Conservation (phyloP, 495 filamentous ascomycete genomes). For the Haplographium delicatum region DNA sequence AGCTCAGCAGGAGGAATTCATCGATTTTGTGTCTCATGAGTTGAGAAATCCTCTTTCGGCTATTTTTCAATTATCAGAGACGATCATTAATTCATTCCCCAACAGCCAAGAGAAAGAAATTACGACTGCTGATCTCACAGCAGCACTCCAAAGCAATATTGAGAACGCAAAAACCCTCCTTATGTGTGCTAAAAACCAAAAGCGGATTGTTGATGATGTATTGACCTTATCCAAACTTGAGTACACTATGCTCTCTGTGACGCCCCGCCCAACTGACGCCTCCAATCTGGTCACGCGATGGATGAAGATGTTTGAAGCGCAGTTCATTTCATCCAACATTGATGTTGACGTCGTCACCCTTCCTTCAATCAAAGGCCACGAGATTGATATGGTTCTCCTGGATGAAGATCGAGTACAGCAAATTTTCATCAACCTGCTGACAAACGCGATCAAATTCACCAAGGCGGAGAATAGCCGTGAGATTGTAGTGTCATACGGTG, state of each 20-base stretch:
- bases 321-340: slow-evolving; percentile 51
- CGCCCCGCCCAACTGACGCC: slow-evolving; percentile 47
- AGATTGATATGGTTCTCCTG: slow-evolving; percentile 50
- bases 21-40: slow-evolving; percentile 43
- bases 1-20: slow-evolving; percentile 75
- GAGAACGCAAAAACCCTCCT: slow-evolving; percentile 78
- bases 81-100: slow-evolving; percentile 10
- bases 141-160: slow-evolving; percentile 29
- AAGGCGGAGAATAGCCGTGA: slow-evolving; percentile 9
- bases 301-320: slow-evolving; percentile 68
- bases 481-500: slow-evolving; percentile 43
- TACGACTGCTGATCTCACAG: neutral
- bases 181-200: slow-evolving; percentile 76
- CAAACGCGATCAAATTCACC: slow-evolving; percentile 58
- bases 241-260: slow-evolving; percentile 49
- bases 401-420: slow-evolving; percentile 55
- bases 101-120: slow-evolving; percentile 16
- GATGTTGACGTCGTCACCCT: slow-evolving; percentile 45
- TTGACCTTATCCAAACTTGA: slow-evolving; percentile 57
- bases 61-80: slow-evolving; percentile 71
- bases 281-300: slow-evolving; percentile 40
- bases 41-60: slow-evolving; percentile 40
- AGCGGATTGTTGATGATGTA: slow-evolving; percentile 73
- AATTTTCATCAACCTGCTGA: slow-evolving; percentile 52
- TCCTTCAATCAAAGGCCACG: slow-evolving; percentile 38